Evolutionary conservation across 2,329 filamentous ascomycete species (phyloP).

Genomic region (Ploettnerulaceae sp.): DNA sequence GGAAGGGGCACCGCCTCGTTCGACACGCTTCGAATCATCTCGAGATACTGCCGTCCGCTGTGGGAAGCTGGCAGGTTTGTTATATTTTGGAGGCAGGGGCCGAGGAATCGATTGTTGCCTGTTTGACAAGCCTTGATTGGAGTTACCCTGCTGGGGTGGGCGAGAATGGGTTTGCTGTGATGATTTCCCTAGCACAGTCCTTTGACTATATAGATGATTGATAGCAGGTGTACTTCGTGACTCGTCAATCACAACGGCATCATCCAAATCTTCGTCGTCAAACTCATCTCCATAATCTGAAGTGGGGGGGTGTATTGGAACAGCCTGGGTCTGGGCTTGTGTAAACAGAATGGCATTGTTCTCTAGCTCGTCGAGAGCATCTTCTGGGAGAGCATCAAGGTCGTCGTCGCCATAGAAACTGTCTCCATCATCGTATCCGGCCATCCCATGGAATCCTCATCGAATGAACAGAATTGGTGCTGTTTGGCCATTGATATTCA

Average conservation of each 20-base stretch:
- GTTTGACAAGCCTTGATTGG: conserved; percentile 13
- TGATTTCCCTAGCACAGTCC: conserved; percentile 14
- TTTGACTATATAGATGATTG: conserved; percentile 16
- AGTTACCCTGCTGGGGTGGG: conserved; percentile 22
- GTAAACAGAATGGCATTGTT: conserved; percentile 58
- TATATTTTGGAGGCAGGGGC: background rate
- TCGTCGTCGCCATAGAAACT: conserved; percentile 62
- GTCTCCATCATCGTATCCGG: conserved; percentile 37
- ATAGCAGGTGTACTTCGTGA: conserved; percentile 26
- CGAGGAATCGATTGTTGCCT: conserved; percentile 12
- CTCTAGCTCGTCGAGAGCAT: conserved; percentile 57
- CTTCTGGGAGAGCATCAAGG: conserved; percentile 55
- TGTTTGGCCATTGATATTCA: background rate
- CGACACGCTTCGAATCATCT: conserved; percentile 17
- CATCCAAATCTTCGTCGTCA: conserved; percentile 43
- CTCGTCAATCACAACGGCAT: conserved; percentile 46
- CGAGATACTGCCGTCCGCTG: conserved; percentile 8
- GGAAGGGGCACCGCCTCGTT: conserved; percentile 19
- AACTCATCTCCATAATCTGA: conserved; percentile 37
- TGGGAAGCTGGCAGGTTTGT: conserved; percentile 11
- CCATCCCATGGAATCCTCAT: conserved; percentile 38
- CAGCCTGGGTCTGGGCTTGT: conserved; percentile 27
- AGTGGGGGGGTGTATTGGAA: conserved; percentile 24
- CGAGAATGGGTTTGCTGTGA: conserved; percentile 25
- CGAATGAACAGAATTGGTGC: conserved; percentile 10